Base-by-base conservation (phyloP, 495 filamentous ascomycete species). In the Elasticomyces elasticus region DNA sequence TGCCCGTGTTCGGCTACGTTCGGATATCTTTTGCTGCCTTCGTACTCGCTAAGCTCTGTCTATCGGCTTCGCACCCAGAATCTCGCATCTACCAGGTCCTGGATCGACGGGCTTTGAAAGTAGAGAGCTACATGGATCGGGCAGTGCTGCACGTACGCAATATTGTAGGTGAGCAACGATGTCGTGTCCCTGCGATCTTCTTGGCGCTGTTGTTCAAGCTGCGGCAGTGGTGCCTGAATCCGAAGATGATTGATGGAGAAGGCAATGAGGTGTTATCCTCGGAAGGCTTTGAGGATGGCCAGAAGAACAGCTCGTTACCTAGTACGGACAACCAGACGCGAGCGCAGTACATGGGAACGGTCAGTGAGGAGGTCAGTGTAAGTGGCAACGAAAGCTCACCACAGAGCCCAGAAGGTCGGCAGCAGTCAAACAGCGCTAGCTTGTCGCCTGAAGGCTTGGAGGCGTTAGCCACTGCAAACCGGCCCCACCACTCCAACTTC, bases 121-220 rank as follows among this genome's bases (percentile, higher is more conserved):
- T 53, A 5, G 46, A 59, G 12, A 12, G 24, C 1, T 41, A 45
- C 28, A 49, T 61, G 49, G 43, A 56, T 24, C 47, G 48, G 0
- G 46, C 47, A 10, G 51, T 59, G 11, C 17, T 50, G 31, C 56
- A 59, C 12, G 51, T 55, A 12, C 33, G 37, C 13, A 41, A 41
- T 20, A 25, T 53, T 15, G 54, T 56, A 0, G 53, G 58, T 1
- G 2, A 38, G 38, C 4, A 27, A 5, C 15, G 44, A 6, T 54
- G 51, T 22, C 26, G 51, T 3, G 54, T 61, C 5, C 58, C 58
- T 13, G 44, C 48, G 1, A 56, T 61, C 40, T 61, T 61, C 33
- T 49, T 61, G 15, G 58, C 51, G 24, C 43, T 61, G 40, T 41
- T 61, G 7, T 55, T 59, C 28, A 59, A 59, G 51, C 45, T 59